These are phyloP conservation scores for Coprinellus micaceus DNA, from an alignment of 768 basidiomycete species.

Conservation along the genomic window DNA sequence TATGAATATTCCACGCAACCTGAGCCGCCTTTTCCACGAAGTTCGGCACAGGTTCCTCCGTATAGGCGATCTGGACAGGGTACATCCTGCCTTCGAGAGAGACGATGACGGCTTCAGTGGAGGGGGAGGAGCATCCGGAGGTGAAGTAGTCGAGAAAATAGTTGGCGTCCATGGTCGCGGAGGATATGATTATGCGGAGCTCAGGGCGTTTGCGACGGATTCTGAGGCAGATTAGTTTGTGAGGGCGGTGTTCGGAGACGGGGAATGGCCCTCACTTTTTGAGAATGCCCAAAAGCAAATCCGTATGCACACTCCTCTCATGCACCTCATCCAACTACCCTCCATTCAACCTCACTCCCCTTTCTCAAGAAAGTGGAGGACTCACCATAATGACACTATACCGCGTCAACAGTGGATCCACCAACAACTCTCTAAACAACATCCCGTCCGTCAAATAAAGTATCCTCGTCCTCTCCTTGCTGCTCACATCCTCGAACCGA, in stretches of 20 bases:
- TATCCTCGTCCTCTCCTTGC: constrained; percentile 81
- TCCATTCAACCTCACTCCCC: too few relatives aligned
- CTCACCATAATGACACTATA: constrained; percentile 94
- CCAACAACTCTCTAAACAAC: constrained; percentile 89
- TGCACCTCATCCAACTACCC: constrained; percentile 94
- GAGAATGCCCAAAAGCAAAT: constrained; percentile 83
- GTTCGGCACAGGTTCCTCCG: constrained; percentile 71
- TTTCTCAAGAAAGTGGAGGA: too few relatives aligned
- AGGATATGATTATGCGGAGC: constrained; percentile 88
- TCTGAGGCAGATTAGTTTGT: too few relatives aligned
- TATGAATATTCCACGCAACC: constrained; percentile 77
- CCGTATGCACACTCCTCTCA: constrained; percentile 94
- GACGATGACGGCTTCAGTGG: constrained; percentile 76
- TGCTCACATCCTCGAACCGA: constrained; percentile 91
- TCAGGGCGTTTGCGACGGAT: constrained; percentile 89
- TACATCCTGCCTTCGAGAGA: constrained; percentile 92
- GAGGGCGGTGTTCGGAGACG: neutral
- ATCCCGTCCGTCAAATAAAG: constrained; percentile 98
- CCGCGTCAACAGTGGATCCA: constrained; percentile 87
- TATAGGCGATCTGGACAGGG: constrained; percentile 90
- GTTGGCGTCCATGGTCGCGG: constrained; percentile 92
- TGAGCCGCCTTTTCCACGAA: constrained; percentile 82
- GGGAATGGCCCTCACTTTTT: constrained; percentile 68
- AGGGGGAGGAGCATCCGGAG: constrained; percentile 48
- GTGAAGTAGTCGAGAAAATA: constrained; percentile 90